phyloP scores from a whole-genome alignment of 2,329 filamentous ascomycete genomes.

The Fusarium sp. region DNA sequence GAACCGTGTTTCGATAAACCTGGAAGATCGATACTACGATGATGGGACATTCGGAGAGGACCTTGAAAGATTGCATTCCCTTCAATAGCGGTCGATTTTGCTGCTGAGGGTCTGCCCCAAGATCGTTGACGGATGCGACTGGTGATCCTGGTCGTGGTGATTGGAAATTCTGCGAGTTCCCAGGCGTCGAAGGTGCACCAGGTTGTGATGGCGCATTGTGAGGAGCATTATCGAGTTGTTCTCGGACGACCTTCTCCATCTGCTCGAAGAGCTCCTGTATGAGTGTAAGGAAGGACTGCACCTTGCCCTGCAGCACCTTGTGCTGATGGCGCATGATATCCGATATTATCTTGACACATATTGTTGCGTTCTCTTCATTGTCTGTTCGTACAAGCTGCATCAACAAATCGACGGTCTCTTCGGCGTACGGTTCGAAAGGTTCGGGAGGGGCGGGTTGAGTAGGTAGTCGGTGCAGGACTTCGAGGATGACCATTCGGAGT shows the following conservation, averaged over 20 bases:
- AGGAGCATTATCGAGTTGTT: slow-evolving; percentile 87
- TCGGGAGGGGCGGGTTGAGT: slow-evolving; percentile 79
- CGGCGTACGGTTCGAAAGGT: slow-evolving; percentile 87
- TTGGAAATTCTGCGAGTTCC: slow-evolving; percentile 78
- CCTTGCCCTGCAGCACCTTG: slow-evolving; percentile 80
- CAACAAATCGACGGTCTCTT: slow-evolving; percentile 88
- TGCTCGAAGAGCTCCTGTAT: slow-evolving; percentile 97
- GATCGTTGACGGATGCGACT: slow-evolving; percentile 82
- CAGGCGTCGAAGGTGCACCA: slow-evolving; percentile 74
- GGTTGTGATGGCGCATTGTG: slow-evolving; percentile 64
- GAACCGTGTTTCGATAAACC: slow-evolving; percentile 83
- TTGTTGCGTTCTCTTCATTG: slow-evolving; percentile 98
- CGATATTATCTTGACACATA: slow-evolving; percentile 98
- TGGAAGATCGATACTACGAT: slow-evolving; percentile 99
- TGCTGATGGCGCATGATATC: slow-evolving; percentile 95
- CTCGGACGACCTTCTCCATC: slow-evolving; percentile 93
- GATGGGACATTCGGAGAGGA: slow-evolving; percentile 96
- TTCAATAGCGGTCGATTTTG: slow-evolving; percentile 84
- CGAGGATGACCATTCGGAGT: slow-evolving; percentile 91
- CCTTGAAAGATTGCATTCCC: slow-evolving; percentile 99
- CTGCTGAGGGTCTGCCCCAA: slow-evolving; percentile 84
- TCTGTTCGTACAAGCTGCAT: slow-evolving; percentile 90
- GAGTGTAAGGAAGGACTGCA: slow-evolving; percentile 89
- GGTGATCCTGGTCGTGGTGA: slow-evolving; percentile 92
- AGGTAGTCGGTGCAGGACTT: slow-evolving; percentile 89